phyloP scores from a whole-genome alignment of 306 rosid genomes.

The Pyrus communis region DNA sequence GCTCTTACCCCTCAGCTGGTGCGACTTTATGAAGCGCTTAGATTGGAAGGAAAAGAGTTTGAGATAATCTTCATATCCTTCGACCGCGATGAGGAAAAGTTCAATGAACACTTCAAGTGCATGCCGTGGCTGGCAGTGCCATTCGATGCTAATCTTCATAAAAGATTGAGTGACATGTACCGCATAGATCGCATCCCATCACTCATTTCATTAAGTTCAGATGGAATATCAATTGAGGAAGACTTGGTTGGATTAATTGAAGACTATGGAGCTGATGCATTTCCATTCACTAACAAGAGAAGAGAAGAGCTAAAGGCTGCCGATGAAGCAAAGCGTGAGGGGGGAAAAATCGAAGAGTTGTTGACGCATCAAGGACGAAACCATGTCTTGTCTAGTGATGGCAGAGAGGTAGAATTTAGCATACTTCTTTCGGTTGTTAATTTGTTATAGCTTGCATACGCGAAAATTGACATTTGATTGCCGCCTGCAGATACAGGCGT shows the following conservation, averaged over 20 bases:
- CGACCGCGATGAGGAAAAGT: slow-evolving; percentile 54
- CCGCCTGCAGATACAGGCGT: slow-evolving; percentile 42
- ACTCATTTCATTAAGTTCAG: slow-evolving; percentile 45
- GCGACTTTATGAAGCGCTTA: slow-evolving; percentile 48
- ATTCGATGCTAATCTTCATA: slow-evolving; percentile 44
- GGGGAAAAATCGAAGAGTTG: slow-evolving; percentile 56
- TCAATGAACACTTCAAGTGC: slow-evolving; percentile 48
- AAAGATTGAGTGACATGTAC: slow-evolving; percentile 45
- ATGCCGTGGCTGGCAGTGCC: slow-evolving; percentile 94
- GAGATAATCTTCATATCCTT: slow-evolving; percentile 76
- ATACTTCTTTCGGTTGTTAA: not conserved
- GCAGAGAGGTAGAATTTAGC: slow-evolving; percentile 41
- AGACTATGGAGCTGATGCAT: slow-evolving; percentile 80
- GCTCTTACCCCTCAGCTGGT: slow-evolving; percentile 60
- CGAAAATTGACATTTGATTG: not conserved
- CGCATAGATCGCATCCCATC: slow-evolving; percentile 63
- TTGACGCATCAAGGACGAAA: slow-evolving; percentile 49
- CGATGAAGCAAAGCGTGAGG: slow-evolving; percentile 56
- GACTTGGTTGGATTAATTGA: slow-evolving; percentile 68
- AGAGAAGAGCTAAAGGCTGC: slow-evolving; percentile 50
- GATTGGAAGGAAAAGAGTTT: slow-evolving; percentile 33
- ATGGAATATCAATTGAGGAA: slow-evolving; percentile 38
- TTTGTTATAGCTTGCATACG: not conserved
- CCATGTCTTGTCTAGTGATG: slow-evolving; percentile 49
- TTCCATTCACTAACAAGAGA: slow-evolving; percentile 80